A percentile compares a stretch with the other conserved stretches of the same genome.
These are phyloP conservation scores for Cercospora sesami DNA, from an alignment of 2,329 filamentous ascomycete species.

Conservation along the genomic window DNA sequence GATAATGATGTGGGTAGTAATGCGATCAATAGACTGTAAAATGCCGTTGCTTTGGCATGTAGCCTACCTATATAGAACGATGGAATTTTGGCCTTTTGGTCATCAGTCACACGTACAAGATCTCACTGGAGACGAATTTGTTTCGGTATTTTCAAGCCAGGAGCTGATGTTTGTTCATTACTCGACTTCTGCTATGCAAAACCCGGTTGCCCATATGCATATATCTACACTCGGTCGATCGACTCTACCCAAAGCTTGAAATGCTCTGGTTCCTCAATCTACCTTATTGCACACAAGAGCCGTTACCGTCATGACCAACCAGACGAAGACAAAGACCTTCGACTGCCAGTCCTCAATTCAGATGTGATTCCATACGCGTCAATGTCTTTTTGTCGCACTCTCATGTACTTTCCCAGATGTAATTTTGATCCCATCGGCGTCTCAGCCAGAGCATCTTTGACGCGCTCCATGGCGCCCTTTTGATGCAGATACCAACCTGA, in stretches of 20 bases:
- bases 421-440: conserved; percentile 14
- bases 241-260: not conserved
- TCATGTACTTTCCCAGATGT: conserved; percentile 11
- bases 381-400: conserved; percentile 11
- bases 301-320: not conserved
- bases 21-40: not conserved
- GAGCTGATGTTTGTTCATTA: not conserved
- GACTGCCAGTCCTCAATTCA: not conserved
- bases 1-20: not conserved
- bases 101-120: not conserved
- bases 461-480: not conserved
- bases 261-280: not conserved
- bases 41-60: not conserved
- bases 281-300: not conserved
- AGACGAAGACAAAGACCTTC: not conserved
- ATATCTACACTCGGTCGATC: not conserved
- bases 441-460: not conserved
- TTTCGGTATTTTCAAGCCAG: not conserved
- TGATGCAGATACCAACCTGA: conserved; percentile 7
- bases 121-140: not conserved
- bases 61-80: not conserved
- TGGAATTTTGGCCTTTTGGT: not conserved
- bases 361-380: not conserved
- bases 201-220: not conserved
- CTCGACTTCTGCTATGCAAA: not conserved